Evolutionary conservation across 2,329 filamentous ascomycete genomes (phyloP).

Genomic region (Laburnicola sp.): DNA sequence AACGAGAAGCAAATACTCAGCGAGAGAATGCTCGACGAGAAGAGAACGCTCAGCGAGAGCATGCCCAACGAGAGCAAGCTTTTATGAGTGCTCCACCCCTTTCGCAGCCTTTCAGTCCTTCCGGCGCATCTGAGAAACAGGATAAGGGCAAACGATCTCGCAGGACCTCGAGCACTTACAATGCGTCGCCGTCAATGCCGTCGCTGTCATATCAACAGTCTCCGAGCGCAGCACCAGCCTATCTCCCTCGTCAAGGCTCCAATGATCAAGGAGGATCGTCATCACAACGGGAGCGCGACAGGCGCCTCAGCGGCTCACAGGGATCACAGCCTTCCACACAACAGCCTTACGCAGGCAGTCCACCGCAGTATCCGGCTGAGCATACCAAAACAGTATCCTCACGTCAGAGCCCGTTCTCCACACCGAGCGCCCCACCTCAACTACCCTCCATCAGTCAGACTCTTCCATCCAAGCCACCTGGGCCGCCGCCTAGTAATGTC

Average conservation of each 20-base stretch:
- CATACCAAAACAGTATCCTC: conserved; percentile 24
- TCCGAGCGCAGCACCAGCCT: conserved; percentile 17
- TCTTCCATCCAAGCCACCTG: conserved; percentile 36
- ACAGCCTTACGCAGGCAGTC: conserved; percentile 30
- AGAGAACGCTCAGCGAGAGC: neutral
- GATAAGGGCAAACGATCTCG: conserved; percentile 30
- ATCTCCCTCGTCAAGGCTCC: conserved; percentile 29
- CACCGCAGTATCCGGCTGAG: conserved; percentile 31
- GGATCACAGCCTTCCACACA: conserved; percentile 25
- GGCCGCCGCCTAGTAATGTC: conserved; percentile 28
- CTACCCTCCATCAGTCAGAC: conserved; percentile 18
- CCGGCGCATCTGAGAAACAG: conserved; percentile 20
- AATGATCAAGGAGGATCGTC: conserved; percentile 24
- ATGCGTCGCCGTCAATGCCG: conserved; percentile 22
- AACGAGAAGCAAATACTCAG: conserved; percentile 25
- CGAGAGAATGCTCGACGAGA: no score
- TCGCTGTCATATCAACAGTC: conserved; percentile 18
- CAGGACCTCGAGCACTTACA: conserved; percentile 28
- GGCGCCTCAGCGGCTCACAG: conserved; percentile 35
- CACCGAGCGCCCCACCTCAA: conserved; percentile 19
- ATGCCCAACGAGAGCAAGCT: conserved; percentile 10
- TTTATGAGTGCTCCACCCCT: conserved; percentile 15
- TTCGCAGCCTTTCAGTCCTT: conserved; percentile 15
- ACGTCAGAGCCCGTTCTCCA: conserved; percentile 40
- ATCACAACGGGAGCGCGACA: conserved; percentile 32